Evolutionary conservation across 2,329 filamentous ascomycete species (phyloP).

Genomic region (Calcarisporium arbuscula): DNA sequence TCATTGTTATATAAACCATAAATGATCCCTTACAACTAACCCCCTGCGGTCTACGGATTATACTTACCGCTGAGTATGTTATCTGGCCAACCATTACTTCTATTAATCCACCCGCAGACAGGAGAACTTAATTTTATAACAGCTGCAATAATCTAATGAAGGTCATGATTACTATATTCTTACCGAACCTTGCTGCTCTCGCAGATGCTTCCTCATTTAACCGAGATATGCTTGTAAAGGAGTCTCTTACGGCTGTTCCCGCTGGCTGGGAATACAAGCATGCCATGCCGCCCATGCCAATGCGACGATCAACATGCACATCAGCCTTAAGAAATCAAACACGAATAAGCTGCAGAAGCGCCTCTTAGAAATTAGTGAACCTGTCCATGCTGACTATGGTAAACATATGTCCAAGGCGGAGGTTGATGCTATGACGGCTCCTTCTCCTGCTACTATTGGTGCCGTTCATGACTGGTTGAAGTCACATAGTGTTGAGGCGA

Average conservation of each 20-base stretch:
- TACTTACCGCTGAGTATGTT: no score
- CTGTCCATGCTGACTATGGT: conserved; percentile 7
- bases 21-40: no score
- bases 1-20: no score
- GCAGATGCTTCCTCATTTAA: not conserved
- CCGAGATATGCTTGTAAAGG: conserved; percentile 3
- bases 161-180: no score
- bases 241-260: conserved; percentile 4
- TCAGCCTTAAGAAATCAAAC: conserved; percentile 9
- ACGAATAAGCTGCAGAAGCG: conserved; percentile 8
- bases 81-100: no score
- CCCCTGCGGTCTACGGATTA: no score
- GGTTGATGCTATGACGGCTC: conserved; percentile 9
- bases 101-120: no score
- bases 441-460: conserved; percentile 5
- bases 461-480: conserved; percentile 7
- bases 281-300: conserved; percentile 3
- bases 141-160: no score
- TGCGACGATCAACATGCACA: conserved; percentile 6
- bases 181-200: no score
- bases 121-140: no score
- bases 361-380: conserved; percentile 6
- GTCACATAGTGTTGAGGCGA: conserved; percentile 6
- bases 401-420: conserved; percentile 10
- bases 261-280: conserved; percentile 4